These are phyloP conservation scores for Talaromyces amestolkiae DNA, from an alignment of 2,329 filamentous ascomycete genomes.

Conservation along the genomic window DNA sequence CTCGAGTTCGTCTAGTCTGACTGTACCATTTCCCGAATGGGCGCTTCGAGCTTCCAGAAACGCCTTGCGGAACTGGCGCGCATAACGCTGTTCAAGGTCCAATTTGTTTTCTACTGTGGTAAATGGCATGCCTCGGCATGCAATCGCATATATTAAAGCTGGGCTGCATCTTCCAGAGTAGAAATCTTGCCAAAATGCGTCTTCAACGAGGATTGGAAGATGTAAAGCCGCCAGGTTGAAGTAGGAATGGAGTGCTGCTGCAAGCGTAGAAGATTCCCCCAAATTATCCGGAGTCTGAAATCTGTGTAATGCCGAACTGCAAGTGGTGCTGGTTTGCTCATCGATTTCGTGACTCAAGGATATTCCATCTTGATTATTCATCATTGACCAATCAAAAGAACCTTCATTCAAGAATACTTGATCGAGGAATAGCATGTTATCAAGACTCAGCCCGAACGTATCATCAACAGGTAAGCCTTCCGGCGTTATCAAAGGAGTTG, in stretches of 20 bases:
- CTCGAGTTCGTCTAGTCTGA: conserved; percentile 2
- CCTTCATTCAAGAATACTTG: not conserved
- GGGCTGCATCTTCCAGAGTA: not conserved
- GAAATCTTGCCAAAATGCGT: conserved; percentile 1
- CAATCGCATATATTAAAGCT: not conserved
- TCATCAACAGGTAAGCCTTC: not conserved
- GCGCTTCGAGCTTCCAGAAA: not conserved
- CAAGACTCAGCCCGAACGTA: not conserved
- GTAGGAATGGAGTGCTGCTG: not conserved
- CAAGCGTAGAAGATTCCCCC: not conserved
- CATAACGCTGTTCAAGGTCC: not conserved
- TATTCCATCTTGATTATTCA: not conserved
- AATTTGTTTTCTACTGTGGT: not conserved
- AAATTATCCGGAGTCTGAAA: not conserved
- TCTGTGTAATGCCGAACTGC: not conserved
- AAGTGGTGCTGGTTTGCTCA: not conserved
- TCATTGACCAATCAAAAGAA: not conserved
- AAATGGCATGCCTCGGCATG: not conserved
- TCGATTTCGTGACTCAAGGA: not conserved
- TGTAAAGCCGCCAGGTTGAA: not conserved
- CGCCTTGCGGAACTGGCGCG: not conserved
- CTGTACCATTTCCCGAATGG: not conserved
- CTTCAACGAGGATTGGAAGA: not conserved
- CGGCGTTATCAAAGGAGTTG: not conserved
- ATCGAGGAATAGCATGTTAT: not conserved